Evolutionary conservation across 2,329 filamentous ascomycete genomes (phyloP).

Genomic region (Phyllosticta citribraziliensis): DNA sequence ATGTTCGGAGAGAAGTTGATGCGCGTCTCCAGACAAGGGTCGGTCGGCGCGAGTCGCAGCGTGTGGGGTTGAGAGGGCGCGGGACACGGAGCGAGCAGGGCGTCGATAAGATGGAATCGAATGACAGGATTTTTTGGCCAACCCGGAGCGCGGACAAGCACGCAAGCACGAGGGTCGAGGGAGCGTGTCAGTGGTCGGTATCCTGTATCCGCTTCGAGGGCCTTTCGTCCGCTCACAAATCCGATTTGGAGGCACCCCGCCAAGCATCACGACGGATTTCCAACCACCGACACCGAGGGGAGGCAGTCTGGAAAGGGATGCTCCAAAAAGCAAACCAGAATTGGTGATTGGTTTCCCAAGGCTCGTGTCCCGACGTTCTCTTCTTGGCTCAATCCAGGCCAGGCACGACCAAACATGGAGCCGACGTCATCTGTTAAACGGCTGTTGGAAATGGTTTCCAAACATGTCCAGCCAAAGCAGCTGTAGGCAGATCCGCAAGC

Average conservation of each 20-base stretch:
- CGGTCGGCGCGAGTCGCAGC: not conserved
- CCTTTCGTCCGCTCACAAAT: not conserved
- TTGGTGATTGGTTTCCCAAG: not conserved
- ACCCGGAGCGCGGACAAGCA: not conserved
- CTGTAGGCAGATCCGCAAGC: not conserved
- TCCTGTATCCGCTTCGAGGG: not conserved
- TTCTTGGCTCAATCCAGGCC: not conserved
- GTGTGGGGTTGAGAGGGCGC: not conserved
- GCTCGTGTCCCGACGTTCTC: not conserved
- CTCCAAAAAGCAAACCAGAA: not conserved
- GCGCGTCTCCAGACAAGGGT: not conserved
- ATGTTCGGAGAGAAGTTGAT: not conserved
- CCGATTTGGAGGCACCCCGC: not conserved
- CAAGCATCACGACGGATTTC: not conserved
- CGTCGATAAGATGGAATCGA: not conserved
- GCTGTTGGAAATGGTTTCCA: not conserved
- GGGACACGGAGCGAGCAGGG: not conserved
- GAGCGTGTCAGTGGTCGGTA: not conserved
- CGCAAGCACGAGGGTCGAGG: not conserved
- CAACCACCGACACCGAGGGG: not conserved
- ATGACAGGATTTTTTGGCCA: not conserved
- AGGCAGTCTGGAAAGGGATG: not conserved
- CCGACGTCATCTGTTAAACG: not conserved
- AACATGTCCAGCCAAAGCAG: not conserved
- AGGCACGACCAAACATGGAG: not conserved